These are phyloP conservation scores for Aspergillus homomorphus DNA, from an alignment of 495 filamentous ascomycete genomes.

Conservation along the genomic window DNA sequence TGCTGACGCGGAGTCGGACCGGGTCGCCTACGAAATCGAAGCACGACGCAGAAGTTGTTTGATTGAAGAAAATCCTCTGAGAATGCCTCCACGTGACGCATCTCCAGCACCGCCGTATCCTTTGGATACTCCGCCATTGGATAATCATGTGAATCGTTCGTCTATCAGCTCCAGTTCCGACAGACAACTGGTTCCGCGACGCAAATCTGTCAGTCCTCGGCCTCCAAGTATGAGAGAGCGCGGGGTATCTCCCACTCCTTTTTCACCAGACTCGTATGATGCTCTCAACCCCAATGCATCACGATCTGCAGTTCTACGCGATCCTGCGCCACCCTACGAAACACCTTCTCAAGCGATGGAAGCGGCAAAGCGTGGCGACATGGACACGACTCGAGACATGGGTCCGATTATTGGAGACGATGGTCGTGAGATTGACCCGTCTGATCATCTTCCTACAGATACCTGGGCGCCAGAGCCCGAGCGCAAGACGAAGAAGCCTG, in stretches of 20 bases:
- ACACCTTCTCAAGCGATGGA: constrained; percentile 43
- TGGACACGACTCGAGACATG: constrained; percentile 33
- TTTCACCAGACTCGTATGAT: constrained; percentile 79
- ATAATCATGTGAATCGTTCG: constrained; percentile 19
- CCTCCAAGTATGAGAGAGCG: constrained; percentile 14
- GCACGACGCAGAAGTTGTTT: constrained; percentile 29
- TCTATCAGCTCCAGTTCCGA: constrained; percentile 13
- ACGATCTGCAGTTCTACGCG: constrained; percentile 27
- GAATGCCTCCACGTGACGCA: constrained; percentile 24
- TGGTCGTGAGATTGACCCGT: constrained; percentile 86
- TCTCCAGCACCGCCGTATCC: constrained; percentile 27
- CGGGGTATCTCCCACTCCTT: constrained; percentile 63
- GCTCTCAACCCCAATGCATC: constrained; percentile 43
- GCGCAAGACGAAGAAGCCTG: constrained; percentile 60
- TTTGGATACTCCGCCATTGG: constrained; percentile 35
- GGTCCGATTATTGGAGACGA: constrained; percentile 73
- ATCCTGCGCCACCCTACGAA: constrained; percentile 39
- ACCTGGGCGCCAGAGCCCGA: constrained; percentile 95
- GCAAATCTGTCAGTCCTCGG: constrained; percentile 19
- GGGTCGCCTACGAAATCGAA: constrained; percentile 24
- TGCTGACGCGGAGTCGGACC: constrained; percentile 55
- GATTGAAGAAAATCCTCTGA: constrained; percentile 33
- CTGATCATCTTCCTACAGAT: constrained; percentile 85
- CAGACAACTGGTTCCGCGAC: constrained; percentile 12
- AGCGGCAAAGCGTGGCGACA: constrained; percentile 33